Base-by-base conservation (phyloP, 176 grass and related monocot genomes). In the Raddia guianensis region DNA sequence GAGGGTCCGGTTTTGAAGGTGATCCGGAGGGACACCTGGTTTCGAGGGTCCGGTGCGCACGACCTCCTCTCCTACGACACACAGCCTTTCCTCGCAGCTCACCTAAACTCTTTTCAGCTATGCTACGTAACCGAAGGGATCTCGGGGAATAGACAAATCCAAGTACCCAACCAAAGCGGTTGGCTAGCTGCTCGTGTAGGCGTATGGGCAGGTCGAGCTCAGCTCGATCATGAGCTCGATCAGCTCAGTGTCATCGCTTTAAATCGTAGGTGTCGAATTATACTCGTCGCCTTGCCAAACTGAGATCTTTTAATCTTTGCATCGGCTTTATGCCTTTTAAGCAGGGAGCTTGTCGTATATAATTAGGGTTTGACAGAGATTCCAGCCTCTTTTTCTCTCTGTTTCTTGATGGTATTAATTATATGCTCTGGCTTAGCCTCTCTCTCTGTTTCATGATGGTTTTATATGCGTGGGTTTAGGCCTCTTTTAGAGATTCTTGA, bases 41-140 rank as follows among this genome's bases (percentile, higher is more conserved):
- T 84, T 86, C 84, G 66, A 27, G 90, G 90, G 84, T 84, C 67
- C 66, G 80, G 84, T 91, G 94, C 75, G 89, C 94, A 93, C 91
- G 86, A 93, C 87, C 86, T 83, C 86, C 78, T 83, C 83, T 45
- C 62, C 84, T 71, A 72, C 83, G 67, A 82, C 44, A 49, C 58
- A 86, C 44, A 76, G 56, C 82, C 82, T 73, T 73, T 72, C 35
- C 35, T 72, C 72, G 37, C 37, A 3, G 37, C 37, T 71, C 72
- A 81, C 47, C 83, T 78, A 73, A 82, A 72, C 71, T n/a, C 73
- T 78, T 35, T 73, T 47, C 71, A 61, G 69, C 66, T 57, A 10
- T 19, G 9, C 20, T 37, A 10, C 72, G 40, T 21, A 8, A 16
- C 27, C 18, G 68, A 74, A 79, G 55, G 53, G 54, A 80, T 55